Base-by-base conservation (phyloP, 495 filamentous ascomycete species). In the Penicillium samsonianum region DNA sequence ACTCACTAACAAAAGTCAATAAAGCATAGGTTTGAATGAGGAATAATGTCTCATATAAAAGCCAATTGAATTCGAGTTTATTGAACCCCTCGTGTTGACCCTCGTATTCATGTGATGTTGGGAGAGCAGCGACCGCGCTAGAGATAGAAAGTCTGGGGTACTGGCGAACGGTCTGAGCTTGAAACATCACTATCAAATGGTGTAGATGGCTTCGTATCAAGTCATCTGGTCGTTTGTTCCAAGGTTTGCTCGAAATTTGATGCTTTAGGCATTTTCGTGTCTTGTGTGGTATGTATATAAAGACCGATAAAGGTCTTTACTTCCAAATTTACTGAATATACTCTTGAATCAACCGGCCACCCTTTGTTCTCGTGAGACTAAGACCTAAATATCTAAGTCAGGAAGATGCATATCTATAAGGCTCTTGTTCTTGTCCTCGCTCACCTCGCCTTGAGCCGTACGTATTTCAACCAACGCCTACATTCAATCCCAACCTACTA, bases 131-230 rank as follows among this genome's bases (percentile, higher is more conserved):
- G 19, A 58, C 35, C 44, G 17, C 23, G n/a, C 17, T 42, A 4
- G 25, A 28, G 10, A 25, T 49, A 5, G 30, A 25, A 46, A 28
- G 8, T 55, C 52, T 37, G 52, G 52, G 58, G 38, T 28, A 52
- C 51, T n/a, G 19, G 30, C 31, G 30, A 61, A 37, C 17, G 6
- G 14, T 19, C 19, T 50, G 43, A 16, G 50, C 43, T 38, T 42
- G 30, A 31, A 23, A 50, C 22, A 50, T 44, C 16, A n/a, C 12
- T 5, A 45, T 33, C 5, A 37, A n/a, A 35, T 41, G 35, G 55
- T 61, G 48, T 40, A 1, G 37, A 30, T 40, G 40, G 26, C 47
- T 56, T 68, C 65, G 63, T 64, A 57, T 61, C 59, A 33, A 53
- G 62, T 64, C 63, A 62, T 58, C 44, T 67, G 64, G 44, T 57